phyloP scores from a whole-genome alignment of 2,329 filamentous ascomycete genomes.

The Penicillium expansum region DNA sequence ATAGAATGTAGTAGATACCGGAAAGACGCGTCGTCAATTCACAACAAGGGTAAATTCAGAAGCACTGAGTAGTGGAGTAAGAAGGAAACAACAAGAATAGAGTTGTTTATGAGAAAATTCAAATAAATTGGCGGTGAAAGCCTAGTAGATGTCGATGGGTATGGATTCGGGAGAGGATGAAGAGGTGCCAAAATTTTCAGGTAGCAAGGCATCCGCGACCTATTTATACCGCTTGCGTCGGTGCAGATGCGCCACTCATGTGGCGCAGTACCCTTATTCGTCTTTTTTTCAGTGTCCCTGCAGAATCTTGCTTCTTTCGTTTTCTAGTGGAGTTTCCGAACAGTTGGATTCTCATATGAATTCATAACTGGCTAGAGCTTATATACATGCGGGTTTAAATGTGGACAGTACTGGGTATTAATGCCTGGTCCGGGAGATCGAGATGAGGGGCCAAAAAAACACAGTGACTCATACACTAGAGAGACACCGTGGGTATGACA shows the following conservation, averaged over 20 bases:
- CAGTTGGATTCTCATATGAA: constrained; percentile 2
- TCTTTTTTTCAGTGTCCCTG: constrained; percentile 1
- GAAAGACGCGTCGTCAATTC: constrained; percentile 21
- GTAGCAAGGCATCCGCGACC: constrained; percentile 28
- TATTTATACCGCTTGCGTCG: constrained; percentile 9
- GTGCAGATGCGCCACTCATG: constrained; percentile 13
- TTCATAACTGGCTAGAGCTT: constrained; percentile 4
- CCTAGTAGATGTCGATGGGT: constrained; percentile 13
- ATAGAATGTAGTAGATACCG: constrained; percentile 21
- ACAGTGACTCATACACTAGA: constrained; percentile 8
- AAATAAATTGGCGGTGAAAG: constrained; percentile 10
- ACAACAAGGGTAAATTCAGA: constrained; percentile 5
- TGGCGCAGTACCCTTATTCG: constrained; percentile 15
- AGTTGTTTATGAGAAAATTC: neutral
- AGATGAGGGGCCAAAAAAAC: neutral
- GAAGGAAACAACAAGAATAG: neutral
- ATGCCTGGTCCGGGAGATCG: neutral
- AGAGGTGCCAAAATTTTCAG: constrained; percentile 28
- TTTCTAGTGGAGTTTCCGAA: constrained; percentile 10
- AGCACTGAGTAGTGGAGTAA: neutral
- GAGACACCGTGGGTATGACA: neutral
- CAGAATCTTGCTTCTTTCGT: neutral
- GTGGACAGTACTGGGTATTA: constrained; percentile 1
- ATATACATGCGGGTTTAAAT: constrained; percentile 13
- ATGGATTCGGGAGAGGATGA: constrained; percentile 8